Percentiles rank a stretch among this genome's conserved stretches.
phyloP scores from a whole-genome alignment of 345 rosid species.

The Gynandropsis gynandra region DNA sequence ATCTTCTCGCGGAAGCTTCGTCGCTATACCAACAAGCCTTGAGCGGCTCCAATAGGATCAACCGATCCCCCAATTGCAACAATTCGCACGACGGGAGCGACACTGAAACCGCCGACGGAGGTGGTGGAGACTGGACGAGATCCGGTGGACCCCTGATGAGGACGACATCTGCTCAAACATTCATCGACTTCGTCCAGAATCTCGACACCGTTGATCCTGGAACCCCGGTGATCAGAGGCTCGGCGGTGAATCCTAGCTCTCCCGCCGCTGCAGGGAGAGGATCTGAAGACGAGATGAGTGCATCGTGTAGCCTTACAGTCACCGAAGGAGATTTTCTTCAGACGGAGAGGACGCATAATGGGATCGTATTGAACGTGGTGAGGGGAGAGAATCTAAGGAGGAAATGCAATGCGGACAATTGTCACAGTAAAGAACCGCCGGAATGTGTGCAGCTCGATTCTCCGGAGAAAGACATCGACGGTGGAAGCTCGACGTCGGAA shows the following conservation, averaged over 20 bases:
- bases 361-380: constrained; percentile 67
- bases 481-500: constrained; percentile 61
- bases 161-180: constrained; percentile 69
- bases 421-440: constrained; percentile 31
- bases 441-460: constrained; percentile 66
- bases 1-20: constrained; percentile 35
- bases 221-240: constrained; percentile 23
- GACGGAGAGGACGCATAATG: constrained; percentile 60
- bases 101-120: constrained; percentile 55
- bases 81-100: constrained; percentile 67
- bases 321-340: constrained; percentile 79
- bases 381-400: constrained; percentile 50
- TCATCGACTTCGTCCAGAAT: constrained; percentile 65
- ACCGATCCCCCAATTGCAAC: constrained; percentile 21
- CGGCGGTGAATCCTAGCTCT: constrained; percentile 23
- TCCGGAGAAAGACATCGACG: constrained; percentile 55
- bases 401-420: constrained; percentile 32
- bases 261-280: constrained; percentile 34
- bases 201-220: constrained; percentile 43
- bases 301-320: constrained; percentile 51
- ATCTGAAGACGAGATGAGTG: constrained; percentile 39
- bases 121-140: constrained; percentile 75
- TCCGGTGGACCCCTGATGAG: constrained; percentile 98
- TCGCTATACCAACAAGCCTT: constrained; percentile 28
- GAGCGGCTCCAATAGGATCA: constrained; percentile 31